Evolutionary conservation across 352 stramenopile genomes (phyloP), one percentile per base, ranked within the genome.

Genomic region (Pythium dissimile): DNA sequence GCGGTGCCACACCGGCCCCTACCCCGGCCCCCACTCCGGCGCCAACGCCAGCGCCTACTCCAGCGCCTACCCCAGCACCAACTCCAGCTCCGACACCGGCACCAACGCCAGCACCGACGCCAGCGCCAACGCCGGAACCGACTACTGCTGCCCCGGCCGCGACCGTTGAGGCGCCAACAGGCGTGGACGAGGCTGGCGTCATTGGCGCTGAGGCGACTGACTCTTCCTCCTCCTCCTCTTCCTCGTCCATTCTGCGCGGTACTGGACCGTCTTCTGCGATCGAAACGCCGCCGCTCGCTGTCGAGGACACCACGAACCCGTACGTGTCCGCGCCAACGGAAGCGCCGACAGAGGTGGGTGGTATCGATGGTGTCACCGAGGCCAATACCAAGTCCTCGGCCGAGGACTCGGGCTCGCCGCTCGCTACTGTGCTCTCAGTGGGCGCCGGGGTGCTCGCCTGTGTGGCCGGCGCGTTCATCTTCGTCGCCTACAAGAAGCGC

Each of bases 41-140:
- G 34, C 45, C 48, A 26, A 60, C 41, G 16, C 59, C 26, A 11
- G 32, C 18, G 24, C 41, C 53, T 12, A 53, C 55, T 5, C 20
- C 47, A 2, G 44, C 55, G 1, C 61, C 62, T 1, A 64, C 54
- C 2, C 55, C 38, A 28, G 42, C 57, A 10, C 64, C 66, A 2
- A 66, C 46, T 3, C 46, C 46, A 8, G 46, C 65, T 1, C 34
- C 54, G 2, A 64, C 61, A 9, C 68, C 59, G 7, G 16, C 65
- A 28, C 67, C 67, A 8, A 66, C 67, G 2, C 66, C 67, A 16
- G n/a, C 35, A 2, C 24, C 37, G 3, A 59, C 37, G 18, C 52
- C 52, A 8, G 52, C 39, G 10, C 23, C 48, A 15, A 23, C 34
- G 24, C 21, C 43, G 10, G 30, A 34, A 1, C 27, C 47, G 18